Evolutionary conservation across 106 monocot species (phyloP).

Genomic region (Xerophyta viscosa): DNA sequence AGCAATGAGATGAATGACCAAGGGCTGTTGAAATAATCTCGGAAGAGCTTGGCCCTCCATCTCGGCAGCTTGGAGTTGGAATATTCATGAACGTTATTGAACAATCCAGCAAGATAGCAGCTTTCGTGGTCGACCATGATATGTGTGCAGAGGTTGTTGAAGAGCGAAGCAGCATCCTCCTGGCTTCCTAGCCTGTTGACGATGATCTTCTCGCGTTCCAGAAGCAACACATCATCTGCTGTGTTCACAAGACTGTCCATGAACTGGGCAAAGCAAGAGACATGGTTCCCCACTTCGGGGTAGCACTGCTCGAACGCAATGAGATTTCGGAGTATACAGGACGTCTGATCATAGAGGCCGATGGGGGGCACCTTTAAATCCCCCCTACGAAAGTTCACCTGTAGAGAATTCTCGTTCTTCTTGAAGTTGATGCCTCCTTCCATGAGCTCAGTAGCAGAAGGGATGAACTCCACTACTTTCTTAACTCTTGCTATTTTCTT

Average conservation of each 20-base stretch:
- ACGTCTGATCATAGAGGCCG: conserved; percentile 1
- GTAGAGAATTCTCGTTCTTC: conserved; percentile 6
- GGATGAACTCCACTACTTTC: conserved; percentile 21
- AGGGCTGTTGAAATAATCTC: conserved; percentile 26
- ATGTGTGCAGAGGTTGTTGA: conserved; percentile 12
- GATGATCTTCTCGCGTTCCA: conserved; percentile 14
- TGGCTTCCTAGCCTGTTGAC: conserved; percentile 8
- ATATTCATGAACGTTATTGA: conserved; percentile 1
- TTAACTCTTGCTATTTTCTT: no score
- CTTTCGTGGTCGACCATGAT: not conserved
- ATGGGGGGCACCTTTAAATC: conserved; percentile 18
- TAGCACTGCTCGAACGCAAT: conserved; percentile 32
- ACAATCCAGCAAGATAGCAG: not conserved
- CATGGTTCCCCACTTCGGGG: not conserved
- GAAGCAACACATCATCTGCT: conserved; percentile 15
- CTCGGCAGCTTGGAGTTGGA: not conserved
- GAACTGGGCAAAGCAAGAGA: conserved; percentile 15
- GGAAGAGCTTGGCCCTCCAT: conserved; percentile 13
- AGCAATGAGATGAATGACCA: conserved; percentile 21
- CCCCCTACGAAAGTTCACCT: conserved; percentile 17
- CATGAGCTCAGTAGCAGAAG: conserved; percentile 12
- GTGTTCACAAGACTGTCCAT: conserved; percentile 26
- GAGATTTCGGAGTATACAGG: conserved; percentile 14
- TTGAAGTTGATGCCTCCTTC: conserved; percentile 20
- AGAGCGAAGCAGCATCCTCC: conserved; percentile 11